phyloP scores from a whole-genome alignment of 306 rosid species.

The cucumber (Cucumis sativus) region DNA sequence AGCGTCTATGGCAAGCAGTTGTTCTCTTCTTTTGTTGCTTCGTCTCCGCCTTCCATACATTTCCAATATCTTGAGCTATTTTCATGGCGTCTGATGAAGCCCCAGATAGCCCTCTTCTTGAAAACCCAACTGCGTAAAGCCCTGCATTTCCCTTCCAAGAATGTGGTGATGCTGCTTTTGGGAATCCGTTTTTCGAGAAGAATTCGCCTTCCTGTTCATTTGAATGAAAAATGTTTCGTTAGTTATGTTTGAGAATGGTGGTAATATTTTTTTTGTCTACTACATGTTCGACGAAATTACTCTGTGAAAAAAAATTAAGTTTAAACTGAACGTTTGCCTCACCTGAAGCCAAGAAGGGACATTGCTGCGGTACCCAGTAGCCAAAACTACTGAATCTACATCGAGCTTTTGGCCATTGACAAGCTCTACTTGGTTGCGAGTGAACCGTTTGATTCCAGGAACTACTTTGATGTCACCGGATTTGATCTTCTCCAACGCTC shows the following conservation, averaged over 20 bases:
- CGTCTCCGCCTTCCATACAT: slow-evolving; percentile 61
- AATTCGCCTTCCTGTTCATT: slow-evolving; percentile 63
- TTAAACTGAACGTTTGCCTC: slow-evolving; percentile 22
- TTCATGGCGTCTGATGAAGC: slow-evolving; percentile 67
- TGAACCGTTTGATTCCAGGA: slow-evolving; percentile 58
- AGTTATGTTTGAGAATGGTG: not conserved
- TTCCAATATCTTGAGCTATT: slow-evolving; percentile 73
- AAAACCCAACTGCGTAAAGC: slow-evolving; percentile 88
- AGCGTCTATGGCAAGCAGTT: slow-evolving; percentile 56
- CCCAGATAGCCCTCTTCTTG: slow-evolving; percentile 86
- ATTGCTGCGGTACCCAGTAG: slow-evolving; percentile 90
- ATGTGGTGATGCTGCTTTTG: slow-evolving; percentile 66
- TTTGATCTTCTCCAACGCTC: slow-evolving; percentile 63
- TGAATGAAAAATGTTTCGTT: slow-evolving; percentile 8
- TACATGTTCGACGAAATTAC: not conserved
- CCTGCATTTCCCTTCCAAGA: slow-evolving; percentile 86
- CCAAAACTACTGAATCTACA: slow-evolving; percentile 62
- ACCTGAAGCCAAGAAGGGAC: slow-evolving; percentile 97
- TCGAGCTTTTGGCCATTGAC: slow-evolving; percentile 38
- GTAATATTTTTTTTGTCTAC: not conserved
- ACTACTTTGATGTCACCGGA: slow-evolving; percentile 72
- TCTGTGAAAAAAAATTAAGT: not conserved
- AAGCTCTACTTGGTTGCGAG: slow-evolving; percentile 34
- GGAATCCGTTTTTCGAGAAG: slow-evolving; percentile 73
- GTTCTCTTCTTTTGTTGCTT: slow-evolving; percentile 41